Percentiles rank a stretch among this genome's conserved stretches.
Conservation (phyloP, 1,284 basidiomycete genomes). For the Sporisorium scitamineum region DNA sequence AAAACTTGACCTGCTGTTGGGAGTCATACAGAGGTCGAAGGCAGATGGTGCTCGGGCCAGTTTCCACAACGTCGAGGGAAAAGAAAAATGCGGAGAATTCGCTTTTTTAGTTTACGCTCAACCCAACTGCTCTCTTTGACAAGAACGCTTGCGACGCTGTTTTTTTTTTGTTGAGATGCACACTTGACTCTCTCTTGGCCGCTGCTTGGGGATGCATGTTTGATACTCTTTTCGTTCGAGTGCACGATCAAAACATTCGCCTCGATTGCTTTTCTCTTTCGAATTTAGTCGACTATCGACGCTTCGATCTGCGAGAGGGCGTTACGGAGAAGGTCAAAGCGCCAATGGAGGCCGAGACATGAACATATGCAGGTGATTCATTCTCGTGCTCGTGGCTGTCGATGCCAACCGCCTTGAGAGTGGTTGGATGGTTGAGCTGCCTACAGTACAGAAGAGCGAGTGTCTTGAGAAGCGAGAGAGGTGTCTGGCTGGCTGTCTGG, state of each 20-base stretch:
- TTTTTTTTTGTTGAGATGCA: constrained; percentile 11
- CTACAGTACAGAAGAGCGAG: background rate
- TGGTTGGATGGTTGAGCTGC: background rate
- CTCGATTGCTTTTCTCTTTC: background rate
- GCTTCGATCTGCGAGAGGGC: background rate
- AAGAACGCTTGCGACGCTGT: too few species aligned
- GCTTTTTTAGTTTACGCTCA: background rate
- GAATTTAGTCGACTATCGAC: background rate
- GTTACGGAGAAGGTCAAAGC: background rate
- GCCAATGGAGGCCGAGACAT: constrained; percentile 1
- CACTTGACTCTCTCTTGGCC: background rate
- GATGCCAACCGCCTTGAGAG: background rate
- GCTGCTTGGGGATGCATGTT: background rate
- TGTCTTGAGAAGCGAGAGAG: background rate
- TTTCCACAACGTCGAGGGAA: background rate
- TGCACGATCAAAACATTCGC: too few species aligned
- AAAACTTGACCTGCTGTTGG: background rate
- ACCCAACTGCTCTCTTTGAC: background rate
- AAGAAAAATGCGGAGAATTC: constrained; percentile 10
- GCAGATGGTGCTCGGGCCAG: constrained; percentile 11
- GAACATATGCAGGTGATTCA: background rate
- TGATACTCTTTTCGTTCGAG: background rate
- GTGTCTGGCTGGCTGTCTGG: background rate
- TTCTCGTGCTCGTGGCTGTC: background rate
- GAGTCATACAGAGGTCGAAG: background rate